Evolutionary conservation across 2,329 filamentous ascomycete genomes (phyloP).

Genomic region (Diaporthe humulicola): DNA sequence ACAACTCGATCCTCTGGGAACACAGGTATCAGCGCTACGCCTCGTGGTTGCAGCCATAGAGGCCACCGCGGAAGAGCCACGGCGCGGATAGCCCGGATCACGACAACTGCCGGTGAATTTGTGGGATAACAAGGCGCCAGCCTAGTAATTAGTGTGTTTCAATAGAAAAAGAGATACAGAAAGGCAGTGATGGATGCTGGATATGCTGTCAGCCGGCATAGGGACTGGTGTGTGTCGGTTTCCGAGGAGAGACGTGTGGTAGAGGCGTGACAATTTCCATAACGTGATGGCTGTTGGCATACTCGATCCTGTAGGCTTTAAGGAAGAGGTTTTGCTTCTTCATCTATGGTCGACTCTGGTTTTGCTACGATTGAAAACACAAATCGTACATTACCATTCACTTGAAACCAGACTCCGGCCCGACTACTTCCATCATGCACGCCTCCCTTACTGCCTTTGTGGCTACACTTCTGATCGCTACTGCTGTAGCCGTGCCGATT

Average conservation of each 20-base stretch:
- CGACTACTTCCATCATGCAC: background rate
- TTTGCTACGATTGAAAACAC: background rate
- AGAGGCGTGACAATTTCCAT: background rate
- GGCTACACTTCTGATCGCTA: background rate
- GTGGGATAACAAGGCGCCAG: background rate
- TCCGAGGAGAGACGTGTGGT: background rate
- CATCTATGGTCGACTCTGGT: rapidly evolving
- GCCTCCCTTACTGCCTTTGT: background rate
- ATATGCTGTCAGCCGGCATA: background rate
- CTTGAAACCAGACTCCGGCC: background rate
- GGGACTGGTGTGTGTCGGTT: background rate
- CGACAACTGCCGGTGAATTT: background rate
- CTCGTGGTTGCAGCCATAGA: background rate
- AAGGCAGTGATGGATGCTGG: background rate
- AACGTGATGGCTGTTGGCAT: background rate
- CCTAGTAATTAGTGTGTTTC: background rate
- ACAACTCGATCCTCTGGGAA: background rate
- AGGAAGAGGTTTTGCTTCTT: background rate
- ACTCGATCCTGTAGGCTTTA: background rate
- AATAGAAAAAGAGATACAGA: background rate
- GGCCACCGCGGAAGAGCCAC: background rate
- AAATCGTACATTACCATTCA: no score
- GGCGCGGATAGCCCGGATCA: background rate
- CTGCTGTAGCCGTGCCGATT: background rate
- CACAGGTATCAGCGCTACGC: background rate